Evolutionary conservation across 768 basidiomycete species (phyloP).

Genomic region (Nidularia pulvinata): DNA sequence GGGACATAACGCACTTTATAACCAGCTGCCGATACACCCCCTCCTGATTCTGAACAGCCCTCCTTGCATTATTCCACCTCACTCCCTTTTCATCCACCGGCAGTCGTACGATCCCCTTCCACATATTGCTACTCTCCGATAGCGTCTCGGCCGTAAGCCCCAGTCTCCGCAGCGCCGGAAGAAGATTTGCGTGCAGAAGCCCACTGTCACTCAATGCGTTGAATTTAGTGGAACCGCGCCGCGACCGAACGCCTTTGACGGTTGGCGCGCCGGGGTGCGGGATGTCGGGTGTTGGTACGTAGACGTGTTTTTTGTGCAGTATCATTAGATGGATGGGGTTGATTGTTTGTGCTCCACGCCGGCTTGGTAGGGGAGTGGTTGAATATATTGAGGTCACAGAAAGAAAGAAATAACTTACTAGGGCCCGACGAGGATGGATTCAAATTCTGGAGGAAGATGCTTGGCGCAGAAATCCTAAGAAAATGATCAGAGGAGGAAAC

Average conservation of each 20-base stretch:
- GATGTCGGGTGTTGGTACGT: slow-evolving; percentile 38
- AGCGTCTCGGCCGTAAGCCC: slow-evolving; percentile 44
- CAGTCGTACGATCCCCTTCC: slow-evolving; percentile 53
- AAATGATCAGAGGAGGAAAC: slow-evolving; percentile 1
- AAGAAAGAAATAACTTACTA: too few species aligned
- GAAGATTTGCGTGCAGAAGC: slow-evolving; percentile 24
- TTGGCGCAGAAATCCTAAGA: slow-evolving; percentile 43
- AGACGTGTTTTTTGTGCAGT: too few species aligned
- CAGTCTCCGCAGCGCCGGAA: slow-evolving; percentile 37
- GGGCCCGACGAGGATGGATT: slow-evolving; percentile 48
- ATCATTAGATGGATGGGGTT: too few species aligned
- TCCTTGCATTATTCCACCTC: background rate
- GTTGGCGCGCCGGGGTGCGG: too few species aligned
- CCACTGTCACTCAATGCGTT: too few species aligned
- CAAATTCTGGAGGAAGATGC: slow-evolving; percentile 44
- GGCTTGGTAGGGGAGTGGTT: too few species aligned
- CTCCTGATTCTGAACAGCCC: slow-evolving; percentile 17
- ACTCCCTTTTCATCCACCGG: background rate
- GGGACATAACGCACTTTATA: slow-evolving; percentile 25
- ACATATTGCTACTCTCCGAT: slow-evolving; percentile 26
- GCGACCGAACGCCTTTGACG: too few species aligned
- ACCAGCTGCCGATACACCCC: slow-evolving; percentile 38
- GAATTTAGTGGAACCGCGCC: too few species aligned
- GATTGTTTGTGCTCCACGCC: too few species aligned
- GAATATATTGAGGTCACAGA: too few species aligned